A percentile compares a stretch with the other conserved stretches of the same genome.
These are phyloP conservation scores for Russula brevipes DNA, from an alignment of 768 basidiomycete species.

Conservation along the genomic window DNA sequence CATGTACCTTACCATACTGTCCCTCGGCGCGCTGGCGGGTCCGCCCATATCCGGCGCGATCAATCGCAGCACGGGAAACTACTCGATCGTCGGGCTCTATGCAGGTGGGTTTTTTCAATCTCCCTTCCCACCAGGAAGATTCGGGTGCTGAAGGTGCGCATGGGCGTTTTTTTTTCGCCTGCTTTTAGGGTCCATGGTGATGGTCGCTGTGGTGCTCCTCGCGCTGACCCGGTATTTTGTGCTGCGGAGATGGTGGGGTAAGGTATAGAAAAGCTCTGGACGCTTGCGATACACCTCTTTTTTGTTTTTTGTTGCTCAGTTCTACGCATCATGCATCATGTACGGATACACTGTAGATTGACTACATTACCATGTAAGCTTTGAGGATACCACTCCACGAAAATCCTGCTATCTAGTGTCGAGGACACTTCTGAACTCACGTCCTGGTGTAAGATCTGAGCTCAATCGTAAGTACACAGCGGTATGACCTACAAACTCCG, in stretches of 20 bases:
- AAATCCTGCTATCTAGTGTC: no score
- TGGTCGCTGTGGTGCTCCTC: background rate
- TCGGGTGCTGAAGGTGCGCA: background rate
- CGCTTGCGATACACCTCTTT: background rate
- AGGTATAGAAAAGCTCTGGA: background rate
- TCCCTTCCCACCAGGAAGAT: background rate
- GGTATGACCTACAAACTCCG: no score
- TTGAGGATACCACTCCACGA: no score
- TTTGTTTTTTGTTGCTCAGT: background rate
- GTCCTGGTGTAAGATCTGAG: no score
- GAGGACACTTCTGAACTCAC: no score
- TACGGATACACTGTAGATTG: no score
- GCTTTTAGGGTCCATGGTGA: background rate
- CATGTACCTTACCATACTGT: conserved; percentile 55
- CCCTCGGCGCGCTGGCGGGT: conserved; percentile 60
- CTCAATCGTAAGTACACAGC: no score
- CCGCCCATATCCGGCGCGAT: conserved; percentile 75
- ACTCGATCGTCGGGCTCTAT: conserved; percentile 49
- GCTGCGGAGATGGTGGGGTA: conserved; percentile 5
- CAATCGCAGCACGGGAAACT: conserved; percentile 47
- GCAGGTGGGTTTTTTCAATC: conserved; percentile 36
- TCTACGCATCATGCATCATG: no score
- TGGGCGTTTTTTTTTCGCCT: background rate
- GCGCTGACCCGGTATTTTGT: background rate
- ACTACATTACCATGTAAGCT: no score